phyloP scores from a whole-genome alignment of 164 flowering plant species.

The Liriodendron chinense region DNA sequence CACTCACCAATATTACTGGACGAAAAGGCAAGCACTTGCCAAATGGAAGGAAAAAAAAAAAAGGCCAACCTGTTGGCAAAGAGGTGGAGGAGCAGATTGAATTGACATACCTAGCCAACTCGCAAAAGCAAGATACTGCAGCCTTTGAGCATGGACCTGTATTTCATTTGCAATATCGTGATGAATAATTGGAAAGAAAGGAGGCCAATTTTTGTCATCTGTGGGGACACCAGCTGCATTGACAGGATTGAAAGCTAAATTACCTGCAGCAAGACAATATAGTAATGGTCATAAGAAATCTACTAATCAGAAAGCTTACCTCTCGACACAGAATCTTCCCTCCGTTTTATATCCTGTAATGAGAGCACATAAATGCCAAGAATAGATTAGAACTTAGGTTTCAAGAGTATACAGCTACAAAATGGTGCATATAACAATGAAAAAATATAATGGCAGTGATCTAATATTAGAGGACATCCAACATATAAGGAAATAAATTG shows the following conservation, averaged over 20 bases:
- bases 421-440: neutral
- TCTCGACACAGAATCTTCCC: slow-evolving; percentile 85
- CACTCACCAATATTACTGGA: neutral
- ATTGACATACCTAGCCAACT: slow-evolving; percentile 91
- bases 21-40: neutral
- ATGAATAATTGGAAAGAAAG: slow-evolving; percentile 93
- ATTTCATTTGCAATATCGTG: slow-evolving; percentile 97
- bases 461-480: neutral
- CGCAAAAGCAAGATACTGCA: slow-evolving; percentile 97
- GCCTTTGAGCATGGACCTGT: slow-evolving; percentile 88
- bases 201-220: slow-evolving; percentile 95
- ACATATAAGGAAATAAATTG: neutral
- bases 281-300: neutral
- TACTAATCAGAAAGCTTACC: slow-evolving; percentile 33
- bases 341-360: slow-evolving; percentile 74
- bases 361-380: neutral
- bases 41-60: neutral
- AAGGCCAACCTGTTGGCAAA: neutral
- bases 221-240: slow-evolving; percentile 67
- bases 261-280: neutral
- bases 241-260: slow-evolving; percentile 6
- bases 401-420: neutral
- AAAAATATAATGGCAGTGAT: neutral
- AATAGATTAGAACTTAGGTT: neutral
- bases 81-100: no score